Percentiles rank a stretch among this genome's conserved stretches.
Evolutionary conservation across 345 rosid species (phyloP).

Genomic region (Dipteronia sinensis): DNA sequence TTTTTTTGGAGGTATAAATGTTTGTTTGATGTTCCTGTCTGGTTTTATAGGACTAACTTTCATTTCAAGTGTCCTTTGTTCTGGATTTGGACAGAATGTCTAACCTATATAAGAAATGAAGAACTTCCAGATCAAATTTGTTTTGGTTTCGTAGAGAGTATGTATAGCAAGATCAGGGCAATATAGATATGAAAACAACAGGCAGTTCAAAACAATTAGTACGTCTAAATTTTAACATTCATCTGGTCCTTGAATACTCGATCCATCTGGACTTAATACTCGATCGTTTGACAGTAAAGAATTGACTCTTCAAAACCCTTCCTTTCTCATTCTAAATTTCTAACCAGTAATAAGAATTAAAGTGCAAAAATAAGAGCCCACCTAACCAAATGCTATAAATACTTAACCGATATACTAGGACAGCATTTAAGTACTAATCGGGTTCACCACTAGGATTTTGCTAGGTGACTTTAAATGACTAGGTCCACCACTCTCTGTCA

Average conservation of each 20-base stretch:
- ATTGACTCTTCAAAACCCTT: background rate
- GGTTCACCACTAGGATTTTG: background rate
- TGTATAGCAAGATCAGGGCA: background rate
- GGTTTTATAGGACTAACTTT: background rate
- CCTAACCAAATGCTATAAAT: background rate
- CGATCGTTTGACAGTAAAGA: background rate
- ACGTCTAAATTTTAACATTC: background rate
- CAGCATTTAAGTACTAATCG: background rate
- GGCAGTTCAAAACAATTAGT: background rate
- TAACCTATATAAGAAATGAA: too few relatives aligned
- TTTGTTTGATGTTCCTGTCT: background rate
- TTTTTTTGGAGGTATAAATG: conserved; percentile 53
- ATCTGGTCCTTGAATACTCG: too few relatives aligned
- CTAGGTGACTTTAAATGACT: background rate
- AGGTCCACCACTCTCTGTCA: too few relatives aligned
- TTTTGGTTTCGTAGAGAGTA: too few relatives aligned
- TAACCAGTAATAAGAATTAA: background rate
- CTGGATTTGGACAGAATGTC: background rate
- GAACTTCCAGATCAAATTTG: background rate
- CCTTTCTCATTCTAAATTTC: too few relatives aligned
- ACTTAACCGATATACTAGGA: background rate
- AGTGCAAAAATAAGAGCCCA: too few relatives aligned
- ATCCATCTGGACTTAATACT: too few relatives aligned
- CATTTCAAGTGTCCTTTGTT: background rate
- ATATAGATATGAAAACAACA: background rate